These are phyloP conservation scores for Clonostachys chloroleuca DNA, from an alignment of 2,329 filamentous ascomycete genomes.

Conservation along the genomic window DNA sequence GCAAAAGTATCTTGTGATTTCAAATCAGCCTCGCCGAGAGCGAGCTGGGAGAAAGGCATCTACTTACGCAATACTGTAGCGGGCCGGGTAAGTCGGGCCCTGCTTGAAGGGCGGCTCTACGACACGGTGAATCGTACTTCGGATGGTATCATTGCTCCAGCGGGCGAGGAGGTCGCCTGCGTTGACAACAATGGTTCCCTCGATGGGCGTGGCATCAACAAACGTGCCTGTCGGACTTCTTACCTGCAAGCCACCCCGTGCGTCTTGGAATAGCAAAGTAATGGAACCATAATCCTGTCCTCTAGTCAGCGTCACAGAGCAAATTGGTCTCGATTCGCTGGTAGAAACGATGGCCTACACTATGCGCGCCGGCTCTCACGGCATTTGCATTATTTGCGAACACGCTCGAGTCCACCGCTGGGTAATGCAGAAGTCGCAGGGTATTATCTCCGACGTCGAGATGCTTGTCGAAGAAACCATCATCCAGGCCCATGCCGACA, in stretches of 20 bases:
- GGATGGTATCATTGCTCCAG: constrained; percentile 90
- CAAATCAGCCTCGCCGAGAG: neutral
- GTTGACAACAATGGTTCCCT: constrained; percentile 80
- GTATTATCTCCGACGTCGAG: constrained; percentile 68
- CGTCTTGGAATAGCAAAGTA: constrained; percentile 59
- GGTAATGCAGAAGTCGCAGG: constrained; percentile 74
- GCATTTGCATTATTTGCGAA: constrained; percentile 63
- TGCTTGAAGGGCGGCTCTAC: constrained; percentile 71
- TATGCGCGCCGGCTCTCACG: constrained; percentile 75
- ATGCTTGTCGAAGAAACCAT: constrained; percentile 71
- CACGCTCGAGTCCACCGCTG: constrained; percentile 58
- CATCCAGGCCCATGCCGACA: constrained; percentile 69
- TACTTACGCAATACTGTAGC: constrained; percentile 78
- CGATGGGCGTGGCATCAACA: constrained; percentile 78
- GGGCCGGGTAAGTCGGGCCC: constrained; percentile 60
- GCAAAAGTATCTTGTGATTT: constrained; percentile 69
- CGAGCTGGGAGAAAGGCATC: neutral
- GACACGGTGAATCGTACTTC: constrained; percentile 84
- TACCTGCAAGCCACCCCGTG: constrained; percentile 49
- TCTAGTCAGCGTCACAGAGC: neutral
- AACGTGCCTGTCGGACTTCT: constrained; percentile 72
- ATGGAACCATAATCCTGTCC: constrained; percentile 52
- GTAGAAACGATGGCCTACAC: constrained; percentile 22
- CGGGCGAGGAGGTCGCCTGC: constrained; percentile 81
- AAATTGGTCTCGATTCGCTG: too few relatives aligned